Conservation (phyloP, 192 early-diverging fungal species). For the Podila verticillata region DNA sequence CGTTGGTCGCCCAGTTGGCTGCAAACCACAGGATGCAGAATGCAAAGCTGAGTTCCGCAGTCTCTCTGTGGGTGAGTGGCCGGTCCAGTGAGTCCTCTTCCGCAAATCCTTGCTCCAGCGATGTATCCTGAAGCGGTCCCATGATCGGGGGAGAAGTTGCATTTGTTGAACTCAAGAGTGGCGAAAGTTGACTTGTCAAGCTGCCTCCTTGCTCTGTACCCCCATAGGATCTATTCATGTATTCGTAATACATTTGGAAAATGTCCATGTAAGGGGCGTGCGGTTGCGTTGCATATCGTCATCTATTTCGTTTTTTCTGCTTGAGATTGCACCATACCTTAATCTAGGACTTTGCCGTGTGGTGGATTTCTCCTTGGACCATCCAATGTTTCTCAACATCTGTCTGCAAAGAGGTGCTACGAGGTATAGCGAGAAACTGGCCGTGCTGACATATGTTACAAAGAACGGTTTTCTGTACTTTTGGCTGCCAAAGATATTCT, state of each 20-base stretch:
- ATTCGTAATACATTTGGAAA: no score
- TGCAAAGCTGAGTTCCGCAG: constrained; percentile 65
- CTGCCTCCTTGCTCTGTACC: neutral
- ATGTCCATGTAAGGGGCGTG: no score
- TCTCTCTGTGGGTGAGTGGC: constrained; percentile 49
- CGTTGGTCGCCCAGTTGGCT: constrained; percentile 79
- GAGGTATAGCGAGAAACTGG: constrained; percentile 80
- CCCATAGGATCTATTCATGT: neutral
- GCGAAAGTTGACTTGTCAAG: neutral
- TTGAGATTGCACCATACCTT: neutral
- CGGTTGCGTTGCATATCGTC: no score
- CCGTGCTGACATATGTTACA: constrained; percentile 82
- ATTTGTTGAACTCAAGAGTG: constrained; percentile 4
- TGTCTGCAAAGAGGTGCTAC: constrained; percentile 46
- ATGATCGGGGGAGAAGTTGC: neutral
- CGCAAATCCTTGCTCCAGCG: constrained; percentile 25
- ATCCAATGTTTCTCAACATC: neutral
- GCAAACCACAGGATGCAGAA: constrained; percentile 88
- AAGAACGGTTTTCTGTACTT: constrained; percentile 80
- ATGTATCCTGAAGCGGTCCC: neutral
- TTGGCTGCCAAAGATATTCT: constrained; percentile 76
- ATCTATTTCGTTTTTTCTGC: no score
- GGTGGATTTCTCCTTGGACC: neutral
- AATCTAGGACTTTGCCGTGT: neutral
- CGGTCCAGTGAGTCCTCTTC: neutral